Evolutionary conservation across 495 filamentous ascomycete species (phyloP).

Genomic region (Mycothermus thermophilus): DNA sequence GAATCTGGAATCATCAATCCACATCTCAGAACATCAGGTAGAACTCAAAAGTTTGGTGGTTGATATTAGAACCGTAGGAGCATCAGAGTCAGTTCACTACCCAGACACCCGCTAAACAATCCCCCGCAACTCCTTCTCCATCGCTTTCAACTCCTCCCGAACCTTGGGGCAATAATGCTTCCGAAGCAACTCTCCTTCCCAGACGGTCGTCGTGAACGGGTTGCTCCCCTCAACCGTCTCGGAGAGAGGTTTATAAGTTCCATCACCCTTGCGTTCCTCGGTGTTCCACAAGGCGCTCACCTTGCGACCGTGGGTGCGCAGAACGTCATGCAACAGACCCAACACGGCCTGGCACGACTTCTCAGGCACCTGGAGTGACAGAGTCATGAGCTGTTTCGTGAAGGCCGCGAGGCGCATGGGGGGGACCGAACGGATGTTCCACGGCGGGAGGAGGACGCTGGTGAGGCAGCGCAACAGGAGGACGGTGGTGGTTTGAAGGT

Average conservation of each 20-base stretch:
- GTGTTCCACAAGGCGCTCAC: conserved; percentile 27
- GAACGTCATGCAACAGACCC: conserved; percentile 57
- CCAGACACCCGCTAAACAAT: conserved; percentile 2
- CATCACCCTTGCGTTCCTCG: conserved; percentile 77
- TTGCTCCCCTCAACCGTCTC: conserved; percentile 66
- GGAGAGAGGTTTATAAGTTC: conserved; percentile 38
- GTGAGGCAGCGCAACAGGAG: conserved; percentile 76
- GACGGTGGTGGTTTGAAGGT: conserved; percentile 83
- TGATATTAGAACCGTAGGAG: too few relatives aligned
- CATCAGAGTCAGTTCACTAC: too few relatives aligned
- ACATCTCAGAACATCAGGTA: too few relatives aligned
- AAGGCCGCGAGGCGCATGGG: conserved; percentile 78
- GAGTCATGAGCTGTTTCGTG: conserved; percentile 76
- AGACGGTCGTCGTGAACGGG: conserved; percentile 77
- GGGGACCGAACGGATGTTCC: conserved; percentile 45
- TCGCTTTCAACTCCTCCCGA: conserved; percentile 51
- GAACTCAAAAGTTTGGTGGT: too few relatives aligned
- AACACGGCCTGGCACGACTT: conserved; percentile 69
- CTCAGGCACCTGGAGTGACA: conserved; percentile 74
- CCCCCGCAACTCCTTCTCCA: conserved; percentile 49
- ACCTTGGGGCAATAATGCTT: conserved; percentile 81
- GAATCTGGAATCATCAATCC: too few relatives aligned
- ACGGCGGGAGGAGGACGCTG: conserved; percentile 56
- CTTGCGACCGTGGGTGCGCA: conserved; percentile 39
- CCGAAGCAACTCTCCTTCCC: conserved; percentile 82